Percentiles rank a stretch among this genome's conserved stretches.
phyloP scores from a whole-genome alignment of 179 eudicot species.

The Spinacia oleracea region DNA sequence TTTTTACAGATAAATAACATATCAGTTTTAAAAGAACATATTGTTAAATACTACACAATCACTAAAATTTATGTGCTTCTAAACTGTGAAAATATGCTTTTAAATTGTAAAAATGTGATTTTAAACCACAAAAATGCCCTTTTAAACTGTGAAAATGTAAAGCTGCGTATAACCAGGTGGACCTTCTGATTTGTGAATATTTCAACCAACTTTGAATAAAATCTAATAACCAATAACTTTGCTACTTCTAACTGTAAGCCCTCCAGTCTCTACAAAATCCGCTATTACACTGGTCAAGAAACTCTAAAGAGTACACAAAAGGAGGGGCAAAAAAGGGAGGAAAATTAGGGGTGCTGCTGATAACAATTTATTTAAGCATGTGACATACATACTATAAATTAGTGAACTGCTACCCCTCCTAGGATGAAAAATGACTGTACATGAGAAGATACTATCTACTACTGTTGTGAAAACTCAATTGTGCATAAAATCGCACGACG shows the following conservation, averaged over 20 bases:
- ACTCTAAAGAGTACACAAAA: not conserved
- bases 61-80: too few relatives aligned
- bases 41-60: too few relatives aligned
- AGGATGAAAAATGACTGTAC: constrained; percentile 39
- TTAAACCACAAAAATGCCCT: too few relatives aligned
- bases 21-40: too few relatives aligned
- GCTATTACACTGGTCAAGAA: constrained; percentile 1
- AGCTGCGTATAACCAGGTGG: too few relatives aligned
- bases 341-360: constrained; percentile 15
- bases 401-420: constrained; percentile 16
- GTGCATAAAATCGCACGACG: constrained; percentile 48
- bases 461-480: constrained; percentile 21
- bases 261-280: constrained; percentile 31
- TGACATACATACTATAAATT: constrained; percentile 8
- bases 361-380: not conserved
- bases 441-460: constrained; percentile 22
- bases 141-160: too few relatives aligned
- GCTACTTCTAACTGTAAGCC: constrained; percentile 8
- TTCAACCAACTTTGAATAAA: not conserved
- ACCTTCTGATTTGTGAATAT: too few relatives aligned
- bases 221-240: not conserved
- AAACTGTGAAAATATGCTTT: too few relatives aligned
- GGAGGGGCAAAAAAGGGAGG: not conserved
- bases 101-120: too few relatives aligned
- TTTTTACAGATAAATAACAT: too few relatives aligned